Evolutionary conservation across 768 basidiomycete species (phyloP).

Genomic region (Aureoboletus auriporus): DNA sequence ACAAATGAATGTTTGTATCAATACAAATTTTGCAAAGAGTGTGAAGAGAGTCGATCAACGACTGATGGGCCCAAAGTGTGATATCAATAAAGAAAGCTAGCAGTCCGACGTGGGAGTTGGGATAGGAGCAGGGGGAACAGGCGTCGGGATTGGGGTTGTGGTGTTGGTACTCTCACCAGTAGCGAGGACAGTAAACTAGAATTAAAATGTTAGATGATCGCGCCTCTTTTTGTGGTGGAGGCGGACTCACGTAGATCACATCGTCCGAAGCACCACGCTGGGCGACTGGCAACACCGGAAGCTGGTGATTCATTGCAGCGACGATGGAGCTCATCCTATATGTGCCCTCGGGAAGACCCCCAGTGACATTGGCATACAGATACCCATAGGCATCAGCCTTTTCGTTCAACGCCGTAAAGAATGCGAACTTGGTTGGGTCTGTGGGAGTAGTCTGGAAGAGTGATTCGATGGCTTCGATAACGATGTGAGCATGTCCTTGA

Average conservation of each 20-base stretch:
- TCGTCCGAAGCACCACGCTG: constrained; percentile 42
- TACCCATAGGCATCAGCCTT: constrained; percentile 40
- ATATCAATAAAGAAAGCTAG: not conserved
- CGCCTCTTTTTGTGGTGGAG: not conserved
- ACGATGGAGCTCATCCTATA: constrained; percentile 46
- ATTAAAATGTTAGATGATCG: constrained; percentile 3
- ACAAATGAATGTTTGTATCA: not conserved
- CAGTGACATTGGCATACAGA: constrained; percentile 44
- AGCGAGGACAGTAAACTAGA: constrained; percentile 26
- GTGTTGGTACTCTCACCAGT: constrained; percentile 9
- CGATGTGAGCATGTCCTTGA: constrained; percentile 61
- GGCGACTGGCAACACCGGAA: constrained; percentile 32
- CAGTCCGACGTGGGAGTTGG: not conserved
- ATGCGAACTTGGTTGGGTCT: constrained; percentile 50
- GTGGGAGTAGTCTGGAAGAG: constrained; percentile 46
- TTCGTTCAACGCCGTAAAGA: constrained; percentile 53
- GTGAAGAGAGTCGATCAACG: constrained; percentile 12
- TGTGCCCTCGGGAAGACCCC: constrained; percentile 50
- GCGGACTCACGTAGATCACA: constrained; percentile 33
- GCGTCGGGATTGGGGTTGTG: constrained; percentile 1
- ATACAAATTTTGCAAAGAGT: constrained; percentile 11
- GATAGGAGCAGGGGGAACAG: not conserved
- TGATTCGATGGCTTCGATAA: constrained; percentile 48
- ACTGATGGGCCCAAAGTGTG: not conserved
- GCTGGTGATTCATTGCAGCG: constrained; percentile 46